These are phyloP conservation scores for Apiospora marii DNA, from an alignment of 2,329 filamentous ascomycete genomes.

Conservation along the genomic window DNA sequence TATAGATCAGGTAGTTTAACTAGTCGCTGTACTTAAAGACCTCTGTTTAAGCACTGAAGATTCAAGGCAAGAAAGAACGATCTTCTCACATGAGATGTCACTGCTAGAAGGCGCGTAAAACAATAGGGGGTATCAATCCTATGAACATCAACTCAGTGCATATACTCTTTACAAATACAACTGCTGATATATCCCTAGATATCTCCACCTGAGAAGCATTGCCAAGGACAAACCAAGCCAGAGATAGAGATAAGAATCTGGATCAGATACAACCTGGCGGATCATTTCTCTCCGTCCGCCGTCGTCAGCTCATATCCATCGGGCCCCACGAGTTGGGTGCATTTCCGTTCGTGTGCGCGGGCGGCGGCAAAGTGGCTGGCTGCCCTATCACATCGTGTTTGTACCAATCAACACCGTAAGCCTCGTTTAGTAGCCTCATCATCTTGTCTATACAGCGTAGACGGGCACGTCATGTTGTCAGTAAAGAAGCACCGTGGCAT, in stretches of 20 bases:
- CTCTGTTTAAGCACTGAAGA: not conserved
- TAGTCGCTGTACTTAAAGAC: not conserved
- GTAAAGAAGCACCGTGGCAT: slow-evolving; percentile 24
- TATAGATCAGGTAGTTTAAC: not conserved
- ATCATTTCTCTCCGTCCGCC: not conserved
- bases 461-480: not conserved
- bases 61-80: not conserved
- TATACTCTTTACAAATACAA: not conserved
- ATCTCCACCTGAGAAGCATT: not conserved
- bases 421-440: slow-evolving; percentile 42
- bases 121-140: slow-evolving; percentile 1
- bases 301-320: not conserved
- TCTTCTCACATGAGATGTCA: not conserved
- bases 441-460: slow-evolving; percentile 38
- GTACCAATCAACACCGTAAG: slow-evolving; percentile 36
- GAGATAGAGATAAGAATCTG: not conserved
- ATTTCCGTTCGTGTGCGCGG: not conserved
- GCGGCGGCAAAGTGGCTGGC: not conserved
- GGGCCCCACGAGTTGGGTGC: not conserved
- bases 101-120: not conserved
- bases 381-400: too few relatives aligned
- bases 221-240: not conserved
- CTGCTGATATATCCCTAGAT: not conserved
- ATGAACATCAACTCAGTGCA: not conserved
- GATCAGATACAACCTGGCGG: not conserved